Percentiles rank a stretch among this genome's conserved stretches.
Conservation (phyloP, 371 early-diverging fungal genomes). For the Chytridium lagenaria region DNA sequence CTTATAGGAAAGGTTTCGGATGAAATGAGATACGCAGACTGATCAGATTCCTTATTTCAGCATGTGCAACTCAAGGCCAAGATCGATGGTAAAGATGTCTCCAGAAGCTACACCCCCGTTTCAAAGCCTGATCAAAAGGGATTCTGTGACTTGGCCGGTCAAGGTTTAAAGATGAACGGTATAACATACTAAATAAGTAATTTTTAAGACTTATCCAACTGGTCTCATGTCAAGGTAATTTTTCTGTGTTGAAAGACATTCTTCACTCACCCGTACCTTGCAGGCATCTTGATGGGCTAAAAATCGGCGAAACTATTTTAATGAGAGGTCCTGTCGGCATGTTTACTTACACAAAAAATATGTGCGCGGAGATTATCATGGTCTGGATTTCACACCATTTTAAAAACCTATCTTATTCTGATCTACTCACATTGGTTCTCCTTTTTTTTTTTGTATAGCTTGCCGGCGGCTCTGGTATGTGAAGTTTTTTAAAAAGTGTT, state of each 20-base stretch:
- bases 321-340: slow-evolving; percentile 92
- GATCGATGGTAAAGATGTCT: slow-evolving; percentile 84
- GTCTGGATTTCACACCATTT: slow-evolving; percentile 51
- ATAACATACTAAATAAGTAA: background rate
- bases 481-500: background rate
- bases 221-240: slow-evolving; percentile 80
- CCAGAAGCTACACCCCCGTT: slow-evolving; percentile 94
- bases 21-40: too few relatives aligned
- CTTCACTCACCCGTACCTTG: background rate
- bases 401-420: background rate
- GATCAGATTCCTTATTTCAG: too few relatives aligned
- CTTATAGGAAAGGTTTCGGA: slow-evolving; percentile 18
- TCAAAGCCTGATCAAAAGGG: slow-evolving; percentile 83
- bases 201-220: slow-evolving; percentile 74
- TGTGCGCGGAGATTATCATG: slow-evolving; percentile 86
- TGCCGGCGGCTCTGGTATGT: slow-evolving; percentile 50
- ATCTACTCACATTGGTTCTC: slow-evolving; percentile 13
- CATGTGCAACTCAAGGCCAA: slow-evolving; percentile 89
- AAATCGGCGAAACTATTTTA: slow-evolving; percentile 81
- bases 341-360: slow-evolving; percentile 86
- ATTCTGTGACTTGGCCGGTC: slow-evolving; percentile 88
- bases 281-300: slow-evolving; percentile 65
- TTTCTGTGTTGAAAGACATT: background rate
- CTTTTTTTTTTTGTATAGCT: slow-evolving; percentile 31
- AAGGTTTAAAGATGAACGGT: slow-evolving; percentile 66